Percentiles rank a stretch among this genome's conserved stretches.
phyloP scores from a whole-genome alignment of 768 basidiomycete species.

The Cystobasidium ongulense region DNA sequence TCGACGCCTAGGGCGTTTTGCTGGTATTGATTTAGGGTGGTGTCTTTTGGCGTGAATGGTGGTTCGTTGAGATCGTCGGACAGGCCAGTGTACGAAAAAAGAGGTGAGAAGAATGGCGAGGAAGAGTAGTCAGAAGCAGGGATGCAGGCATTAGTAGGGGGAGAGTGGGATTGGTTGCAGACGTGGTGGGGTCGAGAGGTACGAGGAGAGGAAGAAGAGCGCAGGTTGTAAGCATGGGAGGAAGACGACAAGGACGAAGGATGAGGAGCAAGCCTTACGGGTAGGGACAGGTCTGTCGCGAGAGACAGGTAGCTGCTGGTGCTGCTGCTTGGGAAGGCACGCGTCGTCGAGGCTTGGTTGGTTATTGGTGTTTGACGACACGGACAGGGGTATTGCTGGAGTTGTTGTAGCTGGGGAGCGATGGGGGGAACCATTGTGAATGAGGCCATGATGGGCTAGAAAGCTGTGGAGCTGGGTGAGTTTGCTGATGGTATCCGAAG shows the following conservation, averaged over 20 bases:
- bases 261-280: not conserved
- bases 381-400: not conserved
- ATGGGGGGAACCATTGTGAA: constrained; percentile 1
- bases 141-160: not conserved
- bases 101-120: not conserved
- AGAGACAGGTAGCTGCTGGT: not conserved
- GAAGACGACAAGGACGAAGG: not conserved
- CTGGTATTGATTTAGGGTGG: not conserved
- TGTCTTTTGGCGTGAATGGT: not conserved
- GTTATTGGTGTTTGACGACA: not conserved
- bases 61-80: not conserved
- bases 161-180: not conserved
- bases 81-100: not conserved
- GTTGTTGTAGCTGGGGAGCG: not conserved
- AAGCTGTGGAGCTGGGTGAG: not conserved
- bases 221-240: not conserved
- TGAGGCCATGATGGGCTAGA: not conserved
- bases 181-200: not conserved
- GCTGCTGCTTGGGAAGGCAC: not conserved
- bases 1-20: not conserved
- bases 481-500: not conserved
- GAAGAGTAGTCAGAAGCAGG: not conserved
- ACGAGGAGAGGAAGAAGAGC: not conserved
- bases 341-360: too few species aligned
- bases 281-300: not conserved